Percentiles rank a stretch among this genome's conserved stretches.
Conservation (phyloP, 108 stramenopile species). For the Cylindrotheca fusiformis region DNA sequence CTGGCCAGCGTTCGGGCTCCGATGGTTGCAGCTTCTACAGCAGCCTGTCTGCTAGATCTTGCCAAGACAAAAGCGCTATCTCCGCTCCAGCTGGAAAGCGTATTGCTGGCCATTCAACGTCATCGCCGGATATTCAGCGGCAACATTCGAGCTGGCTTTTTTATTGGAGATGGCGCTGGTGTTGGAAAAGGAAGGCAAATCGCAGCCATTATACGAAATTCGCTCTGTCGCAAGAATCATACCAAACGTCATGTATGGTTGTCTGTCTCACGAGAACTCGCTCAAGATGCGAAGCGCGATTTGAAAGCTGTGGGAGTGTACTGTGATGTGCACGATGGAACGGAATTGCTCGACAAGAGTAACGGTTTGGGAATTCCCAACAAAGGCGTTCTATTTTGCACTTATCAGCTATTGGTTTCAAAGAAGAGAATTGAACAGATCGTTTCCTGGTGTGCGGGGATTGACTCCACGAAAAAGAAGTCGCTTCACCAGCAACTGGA, state of each 20-base stretch:
- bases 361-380: conserved; percentile 15
- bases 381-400: conserved; percentile 46
- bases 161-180: conserved; percentile 88
- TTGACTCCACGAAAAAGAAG: conserved; percentile 14
- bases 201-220: conserved; percentile 46
- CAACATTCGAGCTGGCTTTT: conserved; percentile 62
- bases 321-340: conserved; percentile 38
- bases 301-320: conserved; percentile 45
- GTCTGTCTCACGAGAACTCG: conserved; percentile 48
- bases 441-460: conserved; percentile 55
- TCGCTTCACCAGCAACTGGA: conserved; percentile 13
- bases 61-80: conserved; percentile 28
- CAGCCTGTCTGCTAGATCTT: conserved; percentile 21
- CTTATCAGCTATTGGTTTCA: conserved; percentile 56
- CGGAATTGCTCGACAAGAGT: conserved; percentile 15
- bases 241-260: conserved; percentile 58
- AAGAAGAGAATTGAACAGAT: conserved; percentile 65
- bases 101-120: conserved; percentile 39
- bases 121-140: conserved; percentile 28
- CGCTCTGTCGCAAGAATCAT: conserved; percentile 30
- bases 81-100: conserved; percentile 66
- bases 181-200: conserved; percentile 82
- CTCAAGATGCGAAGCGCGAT: conserved; percentile 58
- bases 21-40: conserved; percentile 14
- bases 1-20: conserved; percentile 41